Conservation (phyloP, 108 stramenopile genomes). For the Skeletonema costatum region DNA sequence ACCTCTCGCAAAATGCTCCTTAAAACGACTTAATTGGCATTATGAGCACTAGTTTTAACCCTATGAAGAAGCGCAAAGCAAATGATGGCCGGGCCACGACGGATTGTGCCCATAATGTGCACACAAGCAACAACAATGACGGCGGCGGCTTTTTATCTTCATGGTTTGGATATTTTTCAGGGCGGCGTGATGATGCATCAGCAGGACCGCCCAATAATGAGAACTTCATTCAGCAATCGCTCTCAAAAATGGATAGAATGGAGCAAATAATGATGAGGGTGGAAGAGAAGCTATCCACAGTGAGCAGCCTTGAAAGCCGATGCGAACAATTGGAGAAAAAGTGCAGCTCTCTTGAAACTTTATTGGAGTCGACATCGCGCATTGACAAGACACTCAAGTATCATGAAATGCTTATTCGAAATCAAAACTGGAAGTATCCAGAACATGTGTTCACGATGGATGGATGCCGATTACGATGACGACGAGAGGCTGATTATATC, state of each 20-base stretch:
- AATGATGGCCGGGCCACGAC: background rate
- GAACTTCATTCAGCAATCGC: background rate
- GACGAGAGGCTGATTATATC: too few species aligned
- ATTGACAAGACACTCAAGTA: background rate
- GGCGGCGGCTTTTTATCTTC: background rate
- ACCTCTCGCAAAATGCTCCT: too few species aligned
- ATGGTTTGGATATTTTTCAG: background rate
- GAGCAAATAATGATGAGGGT: background rate
- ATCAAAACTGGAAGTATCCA: background rate
- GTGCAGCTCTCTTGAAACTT: background rate
- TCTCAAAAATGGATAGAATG: background rate
- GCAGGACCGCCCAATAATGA: background rate
- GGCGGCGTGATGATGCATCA: background rate
- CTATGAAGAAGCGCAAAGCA: background rate
- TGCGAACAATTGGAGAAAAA: background rate
- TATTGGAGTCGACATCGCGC: background rate
- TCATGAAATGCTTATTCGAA: background rate
- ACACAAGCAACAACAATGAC: background rate
- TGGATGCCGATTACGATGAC: background rate
- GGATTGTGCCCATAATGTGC: background rate
- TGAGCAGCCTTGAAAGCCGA: too few species aligned
- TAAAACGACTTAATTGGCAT: background rate
- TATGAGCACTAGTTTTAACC: background rate
- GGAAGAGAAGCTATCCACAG: too few species aligned
- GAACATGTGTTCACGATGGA: background rate